Base-by-base conservation (phyloP, 2,329 filamentous ascomycete genomes). In the Domatiomyces catenatus region DNA sequence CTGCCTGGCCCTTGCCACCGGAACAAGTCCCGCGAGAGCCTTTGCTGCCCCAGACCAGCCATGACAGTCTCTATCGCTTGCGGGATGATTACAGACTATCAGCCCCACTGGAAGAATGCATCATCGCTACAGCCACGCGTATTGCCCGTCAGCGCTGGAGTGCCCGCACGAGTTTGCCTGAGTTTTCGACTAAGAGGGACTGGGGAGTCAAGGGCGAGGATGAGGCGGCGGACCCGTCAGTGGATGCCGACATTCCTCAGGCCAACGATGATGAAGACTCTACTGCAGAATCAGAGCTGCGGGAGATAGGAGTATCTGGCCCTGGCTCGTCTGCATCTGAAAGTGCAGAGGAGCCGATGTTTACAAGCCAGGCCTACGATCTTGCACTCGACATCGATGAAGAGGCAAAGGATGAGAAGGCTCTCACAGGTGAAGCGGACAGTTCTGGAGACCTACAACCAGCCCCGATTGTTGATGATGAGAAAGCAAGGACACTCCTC, bases 1-100 rank as follows among this genome's bases (percentile, higher is more conserved):
- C 85, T 17, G 84, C 88, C 0, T 95, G 90, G 90, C 90, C 90
- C 3, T 64, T 93, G 61, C 72, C 73, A 18, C 71, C 76, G 3
- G 67, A 71, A 6, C 67, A 74, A 22, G 79, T 92, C 6, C 85
- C 84, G 1, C 67, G 70, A 15, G 69, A 72, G 12, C 69, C 70
- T 18, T 75, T 84, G 49, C 70, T 65, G 51, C 61, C 61, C 18
- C 65, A 72, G 28, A 26, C 45, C 10, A 44, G 26, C 17, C 19
- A 7, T 4, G 36, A 43, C 10, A 42, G 42, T 17, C 51, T 17
- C 22, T 48, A 45, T 45, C 51, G 51, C 17, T 36, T 42, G 19
- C 17, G 39, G n/a, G 43, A n/a, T 42, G 51, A 54, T 24, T 1
- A 24, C 1, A 39, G 48, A 39, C 32, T 39, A 15, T 39, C 32